Conservation (phyloP, 2,329 filamentous ascomycete genomes). For the Chaetomiaceae sp. region DNA sequence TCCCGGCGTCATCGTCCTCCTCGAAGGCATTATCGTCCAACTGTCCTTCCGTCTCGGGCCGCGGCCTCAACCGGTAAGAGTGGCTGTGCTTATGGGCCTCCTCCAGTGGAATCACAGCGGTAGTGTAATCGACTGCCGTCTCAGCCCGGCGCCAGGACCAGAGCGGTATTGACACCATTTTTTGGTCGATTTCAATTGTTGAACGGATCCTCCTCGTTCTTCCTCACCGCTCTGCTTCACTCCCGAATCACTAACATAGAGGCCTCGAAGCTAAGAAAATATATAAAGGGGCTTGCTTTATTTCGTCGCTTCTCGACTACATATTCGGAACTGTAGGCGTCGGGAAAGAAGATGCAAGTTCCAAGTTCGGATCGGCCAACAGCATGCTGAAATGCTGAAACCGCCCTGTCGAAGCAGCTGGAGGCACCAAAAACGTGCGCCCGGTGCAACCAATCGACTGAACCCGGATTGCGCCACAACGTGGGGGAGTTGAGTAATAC, state of each 20-base stretch:
- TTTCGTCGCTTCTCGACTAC: too few species aligned
- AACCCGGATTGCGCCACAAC: background rate
- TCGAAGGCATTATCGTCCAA: slow-evolving; percentile 34
- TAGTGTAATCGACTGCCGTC: slow-evolving; percentile 47
- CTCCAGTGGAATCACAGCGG: slow-evolving; percentile 50
- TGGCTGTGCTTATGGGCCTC: slow-evolving; percentile 55
- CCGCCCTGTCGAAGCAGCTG: background rate
- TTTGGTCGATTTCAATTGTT: background rate
- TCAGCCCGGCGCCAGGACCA: slow-evolving; percentile 33
- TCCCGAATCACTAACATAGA: too few species aligned
- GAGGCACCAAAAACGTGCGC: background rate
- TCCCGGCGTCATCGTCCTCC: slow-evolving; percentile 38
- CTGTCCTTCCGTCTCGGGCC: slow-evolving; percentile 34
- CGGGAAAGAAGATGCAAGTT: too few species aligned
- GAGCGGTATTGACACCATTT: slow-evolving; percentile 10
- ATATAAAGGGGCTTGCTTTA: too few species aligned
- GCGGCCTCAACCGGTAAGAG: slow-evolving; percentile 43
- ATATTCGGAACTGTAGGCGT: too few species aligned
- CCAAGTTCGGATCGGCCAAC: too few species aligned
- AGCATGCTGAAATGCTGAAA: background rate
- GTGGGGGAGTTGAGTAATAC: too few species aligned
- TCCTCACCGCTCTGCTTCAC: background rate
- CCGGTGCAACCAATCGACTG: background rate
- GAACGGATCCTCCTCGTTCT: too few species aligned
- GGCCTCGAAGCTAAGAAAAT: too few species aligned